Base-by-base conservation (phyloP, 1,139 yeast genomes). In the Tardiomyces blankii region DNA sequence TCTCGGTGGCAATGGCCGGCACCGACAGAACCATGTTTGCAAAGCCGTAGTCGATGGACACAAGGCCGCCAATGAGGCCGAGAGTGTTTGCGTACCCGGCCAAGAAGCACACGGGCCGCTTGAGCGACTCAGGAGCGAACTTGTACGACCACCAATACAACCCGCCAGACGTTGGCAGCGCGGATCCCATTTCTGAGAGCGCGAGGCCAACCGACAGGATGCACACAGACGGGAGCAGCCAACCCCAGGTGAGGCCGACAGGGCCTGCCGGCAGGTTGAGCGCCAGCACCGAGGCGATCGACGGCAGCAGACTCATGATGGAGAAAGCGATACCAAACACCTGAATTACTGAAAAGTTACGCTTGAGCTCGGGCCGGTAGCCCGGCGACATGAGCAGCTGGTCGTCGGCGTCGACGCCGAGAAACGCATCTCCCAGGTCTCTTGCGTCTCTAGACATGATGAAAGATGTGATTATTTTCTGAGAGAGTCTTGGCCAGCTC, bases 121-220 rank as follows among this genome's bases (percentile, higher is more conserved):
- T 63, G 47, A 62, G 54, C n/a, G 54, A 58, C 45, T 62, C 63
- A 7, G 81, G 82, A 5, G 83, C 75, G 51, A 74, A 77, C 54
- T 72, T 67, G 54, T 65, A 72, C 1, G 81, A 74, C 78, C 77
- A 75, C 72, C 56, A 73, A 56, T 64, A 64, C 42, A 81, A 67
- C 4, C 87, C 88, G 45, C 88, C 88, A 19, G 80, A 72, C 1
- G 88, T 81, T 42, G 88, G 88, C 54, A 78, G 75, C 6, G 84
- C 73, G 28, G 80, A 73, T 5, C 80, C 81, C 46, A 80, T 62
- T 52, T 80, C 80, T 2, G 83, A 73, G 72, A 82, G 75, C 1
- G 80, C 69, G 11, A 70, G 51, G 9, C 81, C 82, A 28, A 75
- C 67, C 18, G 65, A 59, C 42, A 74, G 55, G 47, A 78, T 74